Conservation (phyloP, 352 stramenopile genomes). For the Phytophthora pseudosyringae region DNA sequence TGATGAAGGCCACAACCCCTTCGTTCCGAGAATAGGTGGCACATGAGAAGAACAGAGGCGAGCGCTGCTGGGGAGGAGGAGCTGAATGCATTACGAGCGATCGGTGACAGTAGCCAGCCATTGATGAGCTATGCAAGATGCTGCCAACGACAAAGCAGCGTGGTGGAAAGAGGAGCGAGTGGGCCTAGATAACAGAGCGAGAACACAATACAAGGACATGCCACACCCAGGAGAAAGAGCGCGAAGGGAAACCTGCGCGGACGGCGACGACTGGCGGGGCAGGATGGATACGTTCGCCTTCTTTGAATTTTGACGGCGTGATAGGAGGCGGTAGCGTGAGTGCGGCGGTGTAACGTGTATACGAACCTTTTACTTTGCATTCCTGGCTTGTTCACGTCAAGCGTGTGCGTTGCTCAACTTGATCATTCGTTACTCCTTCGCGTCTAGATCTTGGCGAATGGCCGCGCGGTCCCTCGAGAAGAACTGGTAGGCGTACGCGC, state of each 20-base stretch:
- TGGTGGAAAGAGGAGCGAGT: constrained; percentile 15
- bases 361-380: constrained; percentile 34
- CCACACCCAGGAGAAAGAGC: constrained; percentile 20
- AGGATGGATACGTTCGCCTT: constrained; percentile 36
- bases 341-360: constrained; percentile 43
- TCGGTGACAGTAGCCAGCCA: constrained; percentile 4
- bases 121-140: constrained; percentile 25
- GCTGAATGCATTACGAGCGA: constrained; percentile 28
- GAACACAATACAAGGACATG: constrained; percentile 46
- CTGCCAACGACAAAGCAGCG: constrained; percentile 19
- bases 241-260: constrained; percentile 23
- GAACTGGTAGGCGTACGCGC: constrained; percentile 62
- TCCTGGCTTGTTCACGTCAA: not conserved
- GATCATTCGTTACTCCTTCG: constrained; percentile 42
- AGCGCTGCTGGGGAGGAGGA: constrained; percentile 13
- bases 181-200: constrained; percentile 42
- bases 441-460: constrained; percentile 54
- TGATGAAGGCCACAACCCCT: constrained; percentile 14
- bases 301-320: constrained; percentile 44
- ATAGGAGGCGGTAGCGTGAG: constrained; percentile 40
- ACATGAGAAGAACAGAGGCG: constrained; percentile 23
- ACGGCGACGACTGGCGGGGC: constrained; percentile 33
- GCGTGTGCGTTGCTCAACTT: not conserved
- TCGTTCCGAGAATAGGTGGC: constrained; percentile 18
- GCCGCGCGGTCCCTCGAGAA: constrained; percentile 46